Percentiles rank a stretch among this genome's conserved stretches.
Conservation (phyloP, 495 filamentous ascomycete species). For the Tuber borchii region DNA sequence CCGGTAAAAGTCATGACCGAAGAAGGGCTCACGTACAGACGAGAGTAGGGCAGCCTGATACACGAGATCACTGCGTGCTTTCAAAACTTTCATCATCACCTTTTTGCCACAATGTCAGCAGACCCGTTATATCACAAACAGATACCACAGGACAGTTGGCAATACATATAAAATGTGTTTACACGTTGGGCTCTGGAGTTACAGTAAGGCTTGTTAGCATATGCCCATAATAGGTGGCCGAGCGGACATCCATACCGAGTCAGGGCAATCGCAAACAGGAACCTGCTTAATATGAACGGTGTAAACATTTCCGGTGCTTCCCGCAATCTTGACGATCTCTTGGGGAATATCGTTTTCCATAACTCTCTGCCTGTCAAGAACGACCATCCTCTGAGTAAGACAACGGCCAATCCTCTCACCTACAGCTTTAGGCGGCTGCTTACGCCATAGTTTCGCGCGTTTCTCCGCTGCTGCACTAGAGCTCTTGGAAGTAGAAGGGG, state of each 20-base stretch:
- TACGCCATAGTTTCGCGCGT: slow-evolving; percentile 31
- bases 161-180: slow-evolving; percentile 63
- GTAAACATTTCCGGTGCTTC: slow-evolving; percentile 61
- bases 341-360: slow-evolving; percentile 46
- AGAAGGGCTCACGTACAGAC: slow-evolving; percentile 41
- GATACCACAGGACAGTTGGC: background rate
- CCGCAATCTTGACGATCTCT: slow-evolving; percentile 56
- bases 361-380: slow-evolving; percentile 49
- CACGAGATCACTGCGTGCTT: slow-evolving; percentile 52
- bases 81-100: slow-evolving; percentile 57
- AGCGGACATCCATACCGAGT: slow-evolving; percentile 44
- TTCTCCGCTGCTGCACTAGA: slow-evolving; percentile 21
- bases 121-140: background rate
- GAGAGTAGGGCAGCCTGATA: slow-evolving; percentile 62
- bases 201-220: background rate
- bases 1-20: slow-evolving; percentile 3
- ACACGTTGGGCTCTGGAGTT: slow-evolving; percentile 51
- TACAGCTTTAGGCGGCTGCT: slow-evolving; percentile 33
- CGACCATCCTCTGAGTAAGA: slow-evolving; percentile 51
- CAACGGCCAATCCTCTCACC: slow-evolving; percentile 37
- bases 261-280: slow-evolving; percentile 56
- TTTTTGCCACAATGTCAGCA: slow-evolving; percentile 25
- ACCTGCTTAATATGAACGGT: slow-evolving; percentile 50
- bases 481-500: background rate
- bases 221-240: background rate